Base-by-base conservation (phyloP, 805 yeast genomes). In the Groenewaldozyma salmanticensis region DNA sequence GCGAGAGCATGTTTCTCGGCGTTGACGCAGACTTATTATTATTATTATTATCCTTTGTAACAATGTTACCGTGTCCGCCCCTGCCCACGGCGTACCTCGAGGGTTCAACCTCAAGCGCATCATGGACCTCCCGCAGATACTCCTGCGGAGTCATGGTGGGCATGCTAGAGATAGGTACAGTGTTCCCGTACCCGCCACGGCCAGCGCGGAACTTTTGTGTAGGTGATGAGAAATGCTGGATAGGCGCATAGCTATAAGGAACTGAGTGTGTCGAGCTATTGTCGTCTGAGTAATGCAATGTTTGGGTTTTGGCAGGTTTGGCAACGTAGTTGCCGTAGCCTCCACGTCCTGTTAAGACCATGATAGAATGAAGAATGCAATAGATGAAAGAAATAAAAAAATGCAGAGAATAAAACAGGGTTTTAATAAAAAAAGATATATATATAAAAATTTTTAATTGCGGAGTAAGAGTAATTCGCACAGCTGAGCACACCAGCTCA, bases 151-250 rank as follows among this genome's bases (percentile, higher is more conserved):
- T 44, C 49, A 45, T 39, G 17, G 54, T 38, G 21, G 51, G 46
- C 51, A 58, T 48, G 24, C 55, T 47, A 18, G 50, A 40, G 18
- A 61, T 56, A 3, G 59, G 51, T 20, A 58, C 52, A 17, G 52
- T 50, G 51, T 61, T 61, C 11, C 66, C 66, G 32, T 52, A 60
- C 32, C 66, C 66, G n/a, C 66, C 66, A 19, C 66, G 53, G 21
- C 66, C 66, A 20, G 62, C 50, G 20, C 54, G 51, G 48, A 59
- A 61, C 13, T 51, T 50, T 44, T 62, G 56, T 11, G 29, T 38
- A 6, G 66, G 65, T 17, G 61, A 53, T 4, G 56, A 39, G 37
- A 60, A 57, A 36, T 53, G 55, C 45, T 60, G 62, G 21, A 62
- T 55, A 5, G 66, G 66, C 2, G 65, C 63, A 9, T 55, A 53